A percentile compares a stretch with the other conserved stretches of the same genome.
These are phyloP conservation scores for Phaeophleospora eucalypticola DNA, from an alignment of 2,329 filamentous ascomycete genomes.

Conservation along the genomic window DNA sequence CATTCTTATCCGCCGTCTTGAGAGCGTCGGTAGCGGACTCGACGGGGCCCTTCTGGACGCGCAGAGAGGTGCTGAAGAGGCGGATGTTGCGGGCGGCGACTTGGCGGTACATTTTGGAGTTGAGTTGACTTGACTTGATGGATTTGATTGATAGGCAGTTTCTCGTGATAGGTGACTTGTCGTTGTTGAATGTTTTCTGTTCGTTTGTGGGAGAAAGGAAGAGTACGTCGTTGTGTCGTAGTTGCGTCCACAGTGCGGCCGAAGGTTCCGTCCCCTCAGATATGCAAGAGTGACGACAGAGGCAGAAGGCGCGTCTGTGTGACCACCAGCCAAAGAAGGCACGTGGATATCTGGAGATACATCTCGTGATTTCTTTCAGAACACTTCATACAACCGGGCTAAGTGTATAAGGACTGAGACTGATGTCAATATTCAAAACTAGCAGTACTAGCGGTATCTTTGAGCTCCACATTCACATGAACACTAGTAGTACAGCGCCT, in stretches of 20 bases:
- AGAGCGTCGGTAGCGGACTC: constrained; percentile 56
- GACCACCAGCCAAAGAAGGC: not conserved
- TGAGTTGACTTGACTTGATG: not conserved
- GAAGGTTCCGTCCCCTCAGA: no score
- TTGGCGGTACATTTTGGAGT: constrained; percentile 44
- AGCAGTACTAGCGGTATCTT: no score
- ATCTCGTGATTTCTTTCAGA: no score
- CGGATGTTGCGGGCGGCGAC: constrained; percentile 43
- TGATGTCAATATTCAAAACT: no score
- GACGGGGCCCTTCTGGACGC: constrained; percentile 48
- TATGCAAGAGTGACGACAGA: not conserved
- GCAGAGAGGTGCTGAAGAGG: constrained; percentile 53
- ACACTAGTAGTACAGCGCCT: not conserved
- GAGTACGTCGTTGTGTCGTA: not conserved
- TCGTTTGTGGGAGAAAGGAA: no score
- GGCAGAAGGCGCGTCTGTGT: not conserved
- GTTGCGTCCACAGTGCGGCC: not conserved
- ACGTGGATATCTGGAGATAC: no score
- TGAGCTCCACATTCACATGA: not conserved
- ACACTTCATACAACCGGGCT: no score
- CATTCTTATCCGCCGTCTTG: constrained; percentile 54
- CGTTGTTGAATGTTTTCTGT: not conserved
- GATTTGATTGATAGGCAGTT: not conserved
- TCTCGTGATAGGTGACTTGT: not conserved
- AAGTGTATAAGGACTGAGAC: no score